Percentiles rank a stretch among this genome's conserved stretches.
phyloP scores from a whole-genome alignment of 441 rosid genomes.

The Croton laevigatus region DNA sequence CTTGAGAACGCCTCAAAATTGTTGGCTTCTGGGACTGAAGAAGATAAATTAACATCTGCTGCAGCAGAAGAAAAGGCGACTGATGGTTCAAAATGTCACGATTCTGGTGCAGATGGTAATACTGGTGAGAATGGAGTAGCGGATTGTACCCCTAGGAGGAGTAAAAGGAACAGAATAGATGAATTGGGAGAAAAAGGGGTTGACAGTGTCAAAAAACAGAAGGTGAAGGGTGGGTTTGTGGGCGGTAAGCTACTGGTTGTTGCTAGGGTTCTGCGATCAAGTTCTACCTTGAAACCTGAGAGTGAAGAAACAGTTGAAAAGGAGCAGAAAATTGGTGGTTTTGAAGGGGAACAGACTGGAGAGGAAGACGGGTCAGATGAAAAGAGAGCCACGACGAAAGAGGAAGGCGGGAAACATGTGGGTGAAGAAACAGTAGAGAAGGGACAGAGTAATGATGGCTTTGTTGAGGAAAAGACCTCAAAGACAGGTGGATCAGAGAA shows the following conservation, averaged over 20 bases:
- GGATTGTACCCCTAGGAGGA: constrained; percentile 18
- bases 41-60: constrained; percentile 10
- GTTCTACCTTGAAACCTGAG: constrained; percentile 27
- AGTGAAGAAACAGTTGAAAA: constrained; percentile 16
- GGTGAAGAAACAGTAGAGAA: no score
- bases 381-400: constrained; percentile 5
- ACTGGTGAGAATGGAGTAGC: constrained; percentile 15
- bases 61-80: constrained; percentile 9
- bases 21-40: constrained; percentile 14
- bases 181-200: constrained; percentile 24
- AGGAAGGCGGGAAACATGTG: constrained; percentile 11
- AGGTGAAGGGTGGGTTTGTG: constrained; percentile 17
- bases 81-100: constrained; percentile 17
- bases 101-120: constrained; percentile 22
- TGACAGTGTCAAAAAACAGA: constrained; percentile 29
- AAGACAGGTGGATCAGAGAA: no score
- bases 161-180: constrained; percentile 28
- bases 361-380: constrained; percentile 16
- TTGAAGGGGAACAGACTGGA: not conserved
- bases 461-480: no score
- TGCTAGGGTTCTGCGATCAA: constrained; percentile 52
- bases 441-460: no score
- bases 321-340: constrained; percentile 14
- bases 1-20: constrained; percentile 12
- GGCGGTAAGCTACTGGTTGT: constrained; percentile 26